Base-by-base conservation (phyloP, 78 protist genomes). In the Dictyostelium discoideum region DNA sequence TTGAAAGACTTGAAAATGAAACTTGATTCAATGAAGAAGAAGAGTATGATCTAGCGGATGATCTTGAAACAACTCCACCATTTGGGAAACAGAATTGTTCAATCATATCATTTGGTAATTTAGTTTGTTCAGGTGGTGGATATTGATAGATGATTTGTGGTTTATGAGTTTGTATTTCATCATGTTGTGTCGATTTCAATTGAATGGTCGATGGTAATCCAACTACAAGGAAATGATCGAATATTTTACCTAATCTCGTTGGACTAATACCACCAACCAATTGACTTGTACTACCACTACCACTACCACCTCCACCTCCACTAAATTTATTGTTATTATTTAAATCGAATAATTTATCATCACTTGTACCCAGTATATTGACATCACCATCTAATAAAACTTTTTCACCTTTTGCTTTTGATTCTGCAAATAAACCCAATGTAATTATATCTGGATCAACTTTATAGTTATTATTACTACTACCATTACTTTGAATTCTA, bases 191-290 rank as follows among this genome's bases (percentile, higher is more conserved):
- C 1, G 84, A 90, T 26, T 29, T 46, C 26, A 90, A 13, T 29
- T 90, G 57, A 3, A 72, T 48, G 2, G 60, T 90, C 3, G 95
- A 65, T 5, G 95, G 95, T n/a, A 90, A 78, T 14, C 95, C 95
- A 8, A 67, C 87, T 2, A 90, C 95, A 2, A 90, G 1, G 40
- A 90, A 90, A 39, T 90, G 95, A 82, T 90, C 95, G 60, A 90
- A 90, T 22, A 90, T 32, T 20, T 37, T 67, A n/a, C 95, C 95
- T 29, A 50, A 80, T 20, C 95, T 22, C 0, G 50, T 26, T 9
- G 95, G 72, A 26, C 85, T 63, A 10, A 90, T 83, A n/a, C 95
- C 95, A n/a, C 95, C 83, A 20, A 90, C 95, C 76, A 90, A 82
- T 24, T 86, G 74, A 29, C 87, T 50, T 26, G 22, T n/a, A 79